phyloP scores from a whole-genome alignment of 306 rosid genomes.

The Ziziphus jujuba region DNA sequence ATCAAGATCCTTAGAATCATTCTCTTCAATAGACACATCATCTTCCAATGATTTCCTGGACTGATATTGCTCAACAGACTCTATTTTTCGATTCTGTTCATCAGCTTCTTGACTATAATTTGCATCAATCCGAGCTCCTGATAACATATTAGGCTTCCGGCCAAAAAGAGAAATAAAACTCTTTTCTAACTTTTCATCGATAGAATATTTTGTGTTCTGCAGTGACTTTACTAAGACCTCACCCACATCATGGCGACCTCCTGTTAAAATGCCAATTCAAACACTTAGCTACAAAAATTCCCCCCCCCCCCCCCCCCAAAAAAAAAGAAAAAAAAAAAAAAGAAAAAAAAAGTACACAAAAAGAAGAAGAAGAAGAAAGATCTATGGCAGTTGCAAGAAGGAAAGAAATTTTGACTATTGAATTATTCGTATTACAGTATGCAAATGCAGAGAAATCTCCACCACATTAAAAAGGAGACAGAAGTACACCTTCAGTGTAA shows the following conservation, averaged over 20 bases:
- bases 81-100: slow-evolving; percentile 28
- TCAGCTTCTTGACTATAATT: slow-evolving; percentile 30
- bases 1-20: slow-evolving; percentile 37
- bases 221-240: slow-evolving; percentile 78
- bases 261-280: slow-evolving; percentile 41
- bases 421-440: too few relatives aligned
- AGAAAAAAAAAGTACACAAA: too few relatives aligned
- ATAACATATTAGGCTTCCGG: slow-evolving; percentile 35
- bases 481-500: not conserved
- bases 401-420: not conserved
- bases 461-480: not conserved
- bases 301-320: too few relatives aligned
- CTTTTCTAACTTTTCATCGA: slow-evolving; percentile 79
- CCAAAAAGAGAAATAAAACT: slow-evolving; percentile 58
- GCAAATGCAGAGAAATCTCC: too few relatives aligned
- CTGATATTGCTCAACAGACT: slow-evolving; percentile 32
- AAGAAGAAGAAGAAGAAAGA: not conserved
- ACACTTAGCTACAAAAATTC: slow-evolving; percentile 15
- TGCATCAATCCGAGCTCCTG: slow-evolving; percentile 37
- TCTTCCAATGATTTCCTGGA: slow-evolving; percentile 28
- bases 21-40: slow-evolving; percentile 36
- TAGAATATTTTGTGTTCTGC: slow-evolving; percentile 71
- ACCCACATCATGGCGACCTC: slow-evolving; percentile 71
- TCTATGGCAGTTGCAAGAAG: not conserved
- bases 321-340: too few relatives aligned